Conservation (phyloP, 2,329 filamentous ascomycete genomes). For the Dactylellina cionopaga region DNA sequence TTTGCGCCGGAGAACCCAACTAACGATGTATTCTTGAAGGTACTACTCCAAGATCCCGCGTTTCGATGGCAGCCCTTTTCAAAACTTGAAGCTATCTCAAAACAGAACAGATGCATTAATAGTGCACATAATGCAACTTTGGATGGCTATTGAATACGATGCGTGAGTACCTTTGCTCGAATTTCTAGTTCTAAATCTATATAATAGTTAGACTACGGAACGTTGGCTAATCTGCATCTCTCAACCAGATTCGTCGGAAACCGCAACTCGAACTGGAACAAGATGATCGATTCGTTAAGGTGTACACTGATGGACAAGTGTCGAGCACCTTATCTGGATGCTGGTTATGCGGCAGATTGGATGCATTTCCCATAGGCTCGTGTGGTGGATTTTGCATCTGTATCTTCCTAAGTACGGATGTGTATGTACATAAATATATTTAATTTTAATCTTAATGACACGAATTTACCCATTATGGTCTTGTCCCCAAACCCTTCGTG, state of each 20-base stretch:
- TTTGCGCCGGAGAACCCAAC: too few relatives aligned
- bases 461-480: too few relatives aligned
- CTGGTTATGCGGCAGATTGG: conserved; percentile 36
- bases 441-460: too few relatives aligned
- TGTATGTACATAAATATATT: too few relatives aligned
- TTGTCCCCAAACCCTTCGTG: too few relatives aligned
- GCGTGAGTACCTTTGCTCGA: conserved; percentile 15
- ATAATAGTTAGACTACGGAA: not conserved
- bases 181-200: not conserved
- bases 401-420: too few relatives aligned
- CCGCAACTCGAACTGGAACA: conserved; percentile 51
- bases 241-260: conserved; percentile 43
- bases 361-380: conserved; percentile 32
- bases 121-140: conserved; percentile 42
- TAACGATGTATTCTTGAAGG: too few relatives aligned
- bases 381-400: too few relatives aligned
- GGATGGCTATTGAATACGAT: conserved; percentile 49
- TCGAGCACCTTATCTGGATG: conserved; percentile 37
- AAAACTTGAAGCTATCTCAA: conserved; percentile 17
- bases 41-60: conserved; percentile 44
- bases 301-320: conserved; percentile 48
- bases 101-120: conserved; percentile 41
- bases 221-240: not conserved
- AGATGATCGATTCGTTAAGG: conserved; percentile 45
- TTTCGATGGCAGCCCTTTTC: conserved; percentile 28